Evolutionary conservation across 2,329 filamentous ascomycete genomes (phyloP), one percentile per base, ranked within the genome.

Genomic region (Epichloe elymi): DNA sequence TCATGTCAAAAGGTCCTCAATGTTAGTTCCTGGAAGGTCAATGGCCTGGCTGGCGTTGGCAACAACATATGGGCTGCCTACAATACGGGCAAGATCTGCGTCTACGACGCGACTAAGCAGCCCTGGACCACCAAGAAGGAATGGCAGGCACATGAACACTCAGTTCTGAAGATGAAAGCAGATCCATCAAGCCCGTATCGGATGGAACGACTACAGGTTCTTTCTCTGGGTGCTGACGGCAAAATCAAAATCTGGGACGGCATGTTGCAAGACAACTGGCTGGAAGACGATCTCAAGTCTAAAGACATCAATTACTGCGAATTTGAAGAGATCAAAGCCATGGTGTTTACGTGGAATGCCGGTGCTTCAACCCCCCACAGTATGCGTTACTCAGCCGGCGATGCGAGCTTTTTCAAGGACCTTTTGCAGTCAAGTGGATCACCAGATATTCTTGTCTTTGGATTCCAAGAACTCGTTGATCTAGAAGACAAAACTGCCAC

Each of bases 401-500:
- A 95, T 60, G 78, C 79, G 11, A 74, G 76, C 42, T 97, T 97
- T 65, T 86, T 97, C 61, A 81, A 82, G 56, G 81, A 91, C 52
- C 76, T 95, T 15, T 73, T 98, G 26, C 79, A 83, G 56, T 79
- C 78, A n/a, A 83, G 85, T 55, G 78, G 84, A 39, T 82, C 85
- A 7, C 88, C 93, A 0, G 93, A 97, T 59, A 89, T 98, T 47
- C 70, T 97, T 2, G 80, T 97, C 1, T 98, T 98, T 72, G 91
- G 90, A 1, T 98, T 98, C 66, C 93, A 98, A 66, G 93, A 98
- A 67, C 76, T 98, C n/a, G 93, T 98, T 4, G 93, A 98, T 62
- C 74, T 98, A 7, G 93, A 98, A 65, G 88, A 98, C 69, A 97
- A 97, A 71, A 94, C 90, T 58, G 86, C 94, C 48, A 97, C 91